Evolutionary conservation across 805 yeast species (phyloP).

Genomic region (Kluyveromyces wickerhamii): DNA sequence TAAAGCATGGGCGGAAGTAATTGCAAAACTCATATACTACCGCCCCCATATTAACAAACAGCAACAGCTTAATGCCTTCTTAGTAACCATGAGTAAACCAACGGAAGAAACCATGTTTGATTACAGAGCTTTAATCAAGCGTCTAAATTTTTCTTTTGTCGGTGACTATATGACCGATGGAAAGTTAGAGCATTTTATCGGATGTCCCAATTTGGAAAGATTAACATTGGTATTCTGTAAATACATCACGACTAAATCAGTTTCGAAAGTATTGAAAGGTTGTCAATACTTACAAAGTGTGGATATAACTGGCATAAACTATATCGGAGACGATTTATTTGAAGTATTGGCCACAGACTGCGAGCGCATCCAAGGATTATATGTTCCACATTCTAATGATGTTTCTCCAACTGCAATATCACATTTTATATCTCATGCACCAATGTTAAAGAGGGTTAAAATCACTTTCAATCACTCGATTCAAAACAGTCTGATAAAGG

Average conservation of each 20-base stretch:
- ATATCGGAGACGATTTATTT: conserved; percentile 63
- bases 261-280: conserved; percentile 50
- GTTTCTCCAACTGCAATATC: conserved; percentile 60
- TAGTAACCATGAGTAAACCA: conserved; percentile 24
- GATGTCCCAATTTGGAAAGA: conserved; percentile 74
- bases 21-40: conserved; percentile 79
- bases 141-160: conserved; percentile 73
- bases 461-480: conserved; percentile 63
- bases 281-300: conserved; percentile 74
- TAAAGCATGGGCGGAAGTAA: conserved; percentile 68
- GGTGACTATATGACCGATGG: conserved; percentile 60
- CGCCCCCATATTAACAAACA: conserved; percentile 66
- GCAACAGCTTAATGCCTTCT: conserved; percentile 39
- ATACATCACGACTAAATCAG: conserved; percentile 50
- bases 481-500: conserved; percentile 52
- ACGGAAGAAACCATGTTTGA: conserved; percentile 48
- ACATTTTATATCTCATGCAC: conserved; percentile 52
- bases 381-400: conserved; percentile 76
- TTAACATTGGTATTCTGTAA: conserved; percentile 78
- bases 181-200: conserved; percentile 49
- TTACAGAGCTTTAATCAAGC: conserved; percentile 60
- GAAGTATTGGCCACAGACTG: conserved; percentile 61
- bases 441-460: conserved; percentile 72
- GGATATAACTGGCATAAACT: conserved; percentile 74
- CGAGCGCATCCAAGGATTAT: conserved; percentile 75